Evolutionary conservation across 306 rosid genomes (phyloP).

Genomic region (Sicyos edulis): DNA sequence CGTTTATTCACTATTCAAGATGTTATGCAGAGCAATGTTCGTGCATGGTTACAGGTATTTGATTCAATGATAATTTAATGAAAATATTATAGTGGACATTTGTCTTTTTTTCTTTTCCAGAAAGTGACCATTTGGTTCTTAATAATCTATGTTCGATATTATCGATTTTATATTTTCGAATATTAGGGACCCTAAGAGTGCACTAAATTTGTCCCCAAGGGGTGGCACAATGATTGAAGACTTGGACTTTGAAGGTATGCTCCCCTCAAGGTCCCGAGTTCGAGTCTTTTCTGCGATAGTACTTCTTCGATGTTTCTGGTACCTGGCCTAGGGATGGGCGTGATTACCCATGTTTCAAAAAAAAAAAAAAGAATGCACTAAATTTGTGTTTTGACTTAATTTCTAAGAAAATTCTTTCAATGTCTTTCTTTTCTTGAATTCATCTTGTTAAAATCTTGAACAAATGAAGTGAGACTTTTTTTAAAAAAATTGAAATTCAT

Average conservation of each 20-base stretch:
- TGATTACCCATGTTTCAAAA: no score
- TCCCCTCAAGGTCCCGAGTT: no score
- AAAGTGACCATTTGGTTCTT: not conserved
- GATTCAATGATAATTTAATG: conserved; percentile 16
- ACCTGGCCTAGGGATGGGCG: no score
- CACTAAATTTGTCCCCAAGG: not conserved
- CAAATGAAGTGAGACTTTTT: not conserved
- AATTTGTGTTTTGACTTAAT: not conserved
- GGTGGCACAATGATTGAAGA: no score
- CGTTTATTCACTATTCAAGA: conserved; percentile 94
- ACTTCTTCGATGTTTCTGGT: no score
- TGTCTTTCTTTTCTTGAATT: not conserved
- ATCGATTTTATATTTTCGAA: not conserved
- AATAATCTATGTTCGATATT: not conserved
- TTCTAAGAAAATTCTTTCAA: not conserved
- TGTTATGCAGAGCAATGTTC: conserved; percentile 88
- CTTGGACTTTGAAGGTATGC: no score
- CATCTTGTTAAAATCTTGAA: not conserved
- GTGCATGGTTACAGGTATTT: conserved; percentile 93
- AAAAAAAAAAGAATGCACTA: not conserved
- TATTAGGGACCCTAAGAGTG: not conserved
- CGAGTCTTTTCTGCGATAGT: no score
- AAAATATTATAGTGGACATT: no score
- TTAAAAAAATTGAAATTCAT: not conserved
- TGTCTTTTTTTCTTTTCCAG: no score